These are phyloP conservation scores for Urostyla sp. DNA, from an alignment of 73 alveolate species.

Conservation along the genomic window DNA sequence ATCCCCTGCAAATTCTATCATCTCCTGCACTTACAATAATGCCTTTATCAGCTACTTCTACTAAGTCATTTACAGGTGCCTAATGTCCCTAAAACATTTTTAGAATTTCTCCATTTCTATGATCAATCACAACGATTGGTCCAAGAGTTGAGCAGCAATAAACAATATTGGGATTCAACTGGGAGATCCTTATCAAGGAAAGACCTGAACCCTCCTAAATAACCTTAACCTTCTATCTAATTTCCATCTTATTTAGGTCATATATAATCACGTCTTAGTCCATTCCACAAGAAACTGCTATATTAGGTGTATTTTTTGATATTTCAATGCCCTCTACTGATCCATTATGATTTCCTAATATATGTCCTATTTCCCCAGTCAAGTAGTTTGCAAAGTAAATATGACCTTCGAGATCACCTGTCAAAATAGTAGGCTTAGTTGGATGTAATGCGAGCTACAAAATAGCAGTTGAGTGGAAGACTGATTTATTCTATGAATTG, in stretches of 20 bases:
- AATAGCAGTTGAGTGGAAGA: conserved; percentile 50
- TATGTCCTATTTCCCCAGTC: conserved; percentile 43
- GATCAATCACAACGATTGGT: conserved; percentile 39
- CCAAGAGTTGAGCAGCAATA: conserved; percentile 52
- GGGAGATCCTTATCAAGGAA: conserved; percentile 34
- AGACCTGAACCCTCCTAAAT: conserved; percentile 54
- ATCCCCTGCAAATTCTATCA: no score
- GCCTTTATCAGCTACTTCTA: conserved; percentile 28
- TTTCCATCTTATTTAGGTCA: conserved; percentile 25
- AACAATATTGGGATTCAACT: not conserved
- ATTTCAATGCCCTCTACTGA: conserved; percentile 53
- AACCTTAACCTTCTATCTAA: conserved; percentile 22
- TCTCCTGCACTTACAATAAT: conserved; percentile 60
- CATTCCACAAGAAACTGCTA: conserved; percentile 57
- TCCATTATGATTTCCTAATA: conserved; percentile 55
- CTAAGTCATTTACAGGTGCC: conserved; percentile 56
- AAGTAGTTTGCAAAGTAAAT: conserved; percentile 42
- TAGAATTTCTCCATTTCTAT: conserved; percentile 18
- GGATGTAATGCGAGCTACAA: conserved; percentile 24
- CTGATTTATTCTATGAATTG: not conserved
- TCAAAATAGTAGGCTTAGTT: conserved; percentile 27
- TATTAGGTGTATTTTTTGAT: not conserved
- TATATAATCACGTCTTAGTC: conserved; percentile 48
- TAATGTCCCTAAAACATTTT: conserved; percentile 46
- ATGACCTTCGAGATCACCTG: conserved; percentile 61